Evolutionary conservation across 1,139 yeast genomes (phyloP).

Genomic region (Wickerhamomyces sp.): DNA sequence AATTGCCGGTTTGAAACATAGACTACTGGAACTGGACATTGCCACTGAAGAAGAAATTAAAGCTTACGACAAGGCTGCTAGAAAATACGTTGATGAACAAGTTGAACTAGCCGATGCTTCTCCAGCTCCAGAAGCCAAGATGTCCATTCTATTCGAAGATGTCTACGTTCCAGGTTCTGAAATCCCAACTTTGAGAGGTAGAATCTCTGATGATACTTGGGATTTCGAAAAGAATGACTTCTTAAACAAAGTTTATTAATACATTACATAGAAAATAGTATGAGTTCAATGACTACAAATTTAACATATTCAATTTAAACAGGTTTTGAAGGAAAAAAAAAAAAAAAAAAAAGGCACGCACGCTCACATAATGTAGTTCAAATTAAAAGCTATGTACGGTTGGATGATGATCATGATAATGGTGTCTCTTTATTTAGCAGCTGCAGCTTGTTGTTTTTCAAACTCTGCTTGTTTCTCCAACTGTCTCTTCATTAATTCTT

Average conservation of each 20-base stretch:
- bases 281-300: conserved; percentile 1
- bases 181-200: conserved; percentile 89
- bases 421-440: no score
- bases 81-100: conserved; percentile 92
- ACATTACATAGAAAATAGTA: background rate
- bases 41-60: conserved; percentile 94
- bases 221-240: conserved; percentile 72
- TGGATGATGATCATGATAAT: no score
- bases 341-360: no score
- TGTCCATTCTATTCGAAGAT: conserved; percentile 92
- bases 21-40: conserved; percentile 71
- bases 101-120: conserved; percentile 90
- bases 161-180: conserved; percentile 95
- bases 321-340: no score
- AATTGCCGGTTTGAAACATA: conserved; percentile 90
- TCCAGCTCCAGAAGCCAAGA: conserved; percentile 92
- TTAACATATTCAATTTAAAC: no score
- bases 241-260: conserved; percentile 29
- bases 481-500: conserved; percentile 72
- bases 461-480: conserved; percentile 39
- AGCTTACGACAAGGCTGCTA: conserved; percentile 90
- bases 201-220: conserved; percentile 93
- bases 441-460: conserved; percentile 30
- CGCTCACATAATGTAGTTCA: no score
- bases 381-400: no score